Percentiles rank a stretch among this genome's conserved stretches.
Evolutionary conservation across 352 stramenopile species (phyloP).

Genomic region (Elongisporangium prolatum): DNA sequence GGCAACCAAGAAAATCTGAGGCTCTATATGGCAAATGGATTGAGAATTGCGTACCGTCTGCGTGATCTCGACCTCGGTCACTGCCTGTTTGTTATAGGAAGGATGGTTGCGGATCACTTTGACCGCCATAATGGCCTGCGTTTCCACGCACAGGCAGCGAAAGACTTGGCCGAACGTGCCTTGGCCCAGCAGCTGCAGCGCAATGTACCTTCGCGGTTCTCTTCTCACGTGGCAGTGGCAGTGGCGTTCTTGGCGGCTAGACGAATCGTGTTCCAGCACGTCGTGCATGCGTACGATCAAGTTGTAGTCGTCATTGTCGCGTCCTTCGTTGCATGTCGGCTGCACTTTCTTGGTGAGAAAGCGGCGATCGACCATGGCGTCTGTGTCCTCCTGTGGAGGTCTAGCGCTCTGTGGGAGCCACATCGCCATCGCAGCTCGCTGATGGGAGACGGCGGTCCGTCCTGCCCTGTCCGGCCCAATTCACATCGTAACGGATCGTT

Average conservation of each 20-base stretch:
- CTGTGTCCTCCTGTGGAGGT: neutral
- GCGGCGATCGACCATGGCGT: constrained; percentile 5
- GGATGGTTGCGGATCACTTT: constrained; percentile 97
- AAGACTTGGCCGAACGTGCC: constrained; percentile 64
- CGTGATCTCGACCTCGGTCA: constrained; percentile 93
- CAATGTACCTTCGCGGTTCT: constrained; percentile 48
- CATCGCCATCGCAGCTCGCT: neutral
- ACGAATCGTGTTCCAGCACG: constrained; percentile 16
- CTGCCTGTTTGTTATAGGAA: constrained; percentile 90
- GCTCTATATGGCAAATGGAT: constrained; percentile 29
- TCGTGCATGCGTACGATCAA: constrained; percentile 39
- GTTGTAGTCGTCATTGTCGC: constrained; percentile 50
- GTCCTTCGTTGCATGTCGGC: constrained; percentile 26
- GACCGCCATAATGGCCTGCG: constrained; percentile 85
- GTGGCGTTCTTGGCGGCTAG: constrained; percentile 1
- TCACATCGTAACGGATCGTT: neutral
- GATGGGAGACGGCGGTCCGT: neutral
- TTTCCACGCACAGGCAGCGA: constrained; percentile 35
- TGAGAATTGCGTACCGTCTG: constrained; percentile 64
- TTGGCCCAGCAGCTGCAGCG: constrained; percentile 93
- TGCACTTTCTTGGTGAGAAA: constrained; percentile 40
- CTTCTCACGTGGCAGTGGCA: constrained; percentile 1
- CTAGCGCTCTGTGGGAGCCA: neutral
- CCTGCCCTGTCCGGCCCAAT: neutral
- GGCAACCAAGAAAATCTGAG: neutral